Conservation (phyloP, 208 protist genomes). For the Leishmania amazonensis region DNA sequence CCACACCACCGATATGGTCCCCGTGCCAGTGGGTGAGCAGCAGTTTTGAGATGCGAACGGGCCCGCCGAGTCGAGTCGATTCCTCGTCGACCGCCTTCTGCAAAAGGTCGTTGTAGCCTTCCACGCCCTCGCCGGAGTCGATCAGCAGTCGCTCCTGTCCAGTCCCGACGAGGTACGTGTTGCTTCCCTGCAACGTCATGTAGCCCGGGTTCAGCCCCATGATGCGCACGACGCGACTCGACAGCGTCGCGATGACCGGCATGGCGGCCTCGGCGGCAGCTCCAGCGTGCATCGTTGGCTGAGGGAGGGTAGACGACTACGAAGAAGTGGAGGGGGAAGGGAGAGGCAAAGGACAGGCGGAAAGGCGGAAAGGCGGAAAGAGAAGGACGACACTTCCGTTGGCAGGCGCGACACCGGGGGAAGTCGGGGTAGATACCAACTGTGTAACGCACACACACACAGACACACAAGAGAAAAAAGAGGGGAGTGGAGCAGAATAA, state of each 20-base stretch:
- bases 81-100: constrained; percentile 29
- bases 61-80: constrained; percentile 29
- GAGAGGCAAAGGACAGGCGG: not conserved
- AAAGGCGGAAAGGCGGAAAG: not conserved
- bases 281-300: constrained; percentile 1
- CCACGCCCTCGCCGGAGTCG: constrained; percentile 61
- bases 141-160: constrained; percentile 51
- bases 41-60: constrained; percentile 47
- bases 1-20: constrained; percentile 70
- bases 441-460: not conserved
- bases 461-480: not conserved
- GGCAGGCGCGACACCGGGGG: not conserved
- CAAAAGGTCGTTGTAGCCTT: constrained; percentile 42
- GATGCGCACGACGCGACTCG: constrained; percentile 50
- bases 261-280: constrained; percentile 16
- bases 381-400: not conserved
- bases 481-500: not conserved
- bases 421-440: not conserved
- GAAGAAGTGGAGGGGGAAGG: not conserved
- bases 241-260: constrained; percentile 40
- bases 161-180: constrained; percentile 74
- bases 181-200: constrained; percentile 76
- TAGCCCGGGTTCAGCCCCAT: constrained; percentile 69
- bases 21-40: constrained; percentile 75
- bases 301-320: not conserved